phyloP scores from a whole-genome alignment of 2,329 filamentous ascomycete genomes.

The Colletotrichum endophyticum region DNA sequence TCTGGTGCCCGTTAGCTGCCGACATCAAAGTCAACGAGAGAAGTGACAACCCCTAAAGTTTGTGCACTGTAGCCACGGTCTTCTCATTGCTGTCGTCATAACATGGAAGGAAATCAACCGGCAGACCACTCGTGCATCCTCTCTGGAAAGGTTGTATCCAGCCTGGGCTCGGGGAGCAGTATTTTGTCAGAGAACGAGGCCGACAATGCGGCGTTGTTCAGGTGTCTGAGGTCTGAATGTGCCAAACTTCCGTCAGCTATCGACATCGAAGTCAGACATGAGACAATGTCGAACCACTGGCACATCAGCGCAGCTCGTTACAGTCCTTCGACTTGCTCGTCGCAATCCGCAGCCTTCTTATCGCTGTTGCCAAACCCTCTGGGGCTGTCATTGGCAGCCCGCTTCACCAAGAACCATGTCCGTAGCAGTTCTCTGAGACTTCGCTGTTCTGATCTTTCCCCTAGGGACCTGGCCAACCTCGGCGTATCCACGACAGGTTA shows the following conservation, averaged over 20 bases:
- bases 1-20: neutral
- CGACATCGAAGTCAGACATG: neutral
- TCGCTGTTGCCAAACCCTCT: neutral
- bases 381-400: neutral
- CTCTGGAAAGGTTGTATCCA: neutral
- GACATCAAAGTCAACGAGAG: neutral
- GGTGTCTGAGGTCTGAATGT: too few relatives aligned
- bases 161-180: too few relatives aligned
- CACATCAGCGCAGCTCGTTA: rapidly evolving
- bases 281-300: neutral
- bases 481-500: rapidly evolving
- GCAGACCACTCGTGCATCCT: neutral
- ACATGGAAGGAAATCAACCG: rapidly evolving
- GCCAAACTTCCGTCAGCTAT: neutral
- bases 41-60: neutral
- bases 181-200: neutral
- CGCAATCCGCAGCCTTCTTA: neutral
- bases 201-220: too few relatives aligned
- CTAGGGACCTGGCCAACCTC: neutral
- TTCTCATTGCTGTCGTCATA: neutral
- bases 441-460: rapidly evolving
- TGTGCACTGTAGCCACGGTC: neutral
- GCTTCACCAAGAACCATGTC: neutral
- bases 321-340: neutral
- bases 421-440: rapidly evolving